These are phyloP conservation scores for Babesia caballi DNA, from an alignment of 169 alveolate genomes.

Conservation along the genomic window DNA sequence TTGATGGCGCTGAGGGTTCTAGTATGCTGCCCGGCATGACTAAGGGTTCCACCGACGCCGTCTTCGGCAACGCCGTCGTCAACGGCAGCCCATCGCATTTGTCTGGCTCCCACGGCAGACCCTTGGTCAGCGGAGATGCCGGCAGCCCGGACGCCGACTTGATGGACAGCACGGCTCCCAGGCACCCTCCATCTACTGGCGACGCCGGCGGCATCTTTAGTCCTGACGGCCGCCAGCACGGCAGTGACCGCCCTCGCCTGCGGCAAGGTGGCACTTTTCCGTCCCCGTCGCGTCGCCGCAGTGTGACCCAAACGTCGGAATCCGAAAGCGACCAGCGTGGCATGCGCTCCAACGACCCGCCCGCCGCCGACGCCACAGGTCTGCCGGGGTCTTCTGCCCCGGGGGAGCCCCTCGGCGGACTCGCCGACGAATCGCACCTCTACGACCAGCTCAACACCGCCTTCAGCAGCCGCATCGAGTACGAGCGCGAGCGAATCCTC, in stretches of 20 bases:
- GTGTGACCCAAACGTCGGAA: too few species aligned
- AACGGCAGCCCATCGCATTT: too few species aligned
- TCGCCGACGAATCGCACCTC: conserved; percentile 11
- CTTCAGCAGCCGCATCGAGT: conserved; percentile 57
- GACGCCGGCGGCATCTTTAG: not conserved
- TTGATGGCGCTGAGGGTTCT: not conserved
- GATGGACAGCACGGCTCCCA: too few species aligned
- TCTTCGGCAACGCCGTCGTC: too few species aligned
- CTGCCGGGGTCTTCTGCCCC: too few species aligned
- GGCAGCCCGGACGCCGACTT: not conserved
- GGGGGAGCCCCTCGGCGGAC: not conserved
- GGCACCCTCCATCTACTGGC: too few species aligned
- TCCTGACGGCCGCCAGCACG: not conserved
- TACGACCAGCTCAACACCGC: conserved; percentile 69
- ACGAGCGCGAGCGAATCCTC: conserved; percentile 42
- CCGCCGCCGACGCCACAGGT: not conserved
- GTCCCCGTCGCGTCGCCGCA: too few species aligned
- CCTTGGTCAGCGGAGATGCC: too few species aligned
- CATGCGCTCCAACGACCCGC: not conserved
- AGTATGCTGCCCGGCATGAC: not conserved
- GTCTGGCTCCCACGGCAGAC: too few species aligned
- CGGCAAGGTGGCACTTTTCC: too few species aligned
- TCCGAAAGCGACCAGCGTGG: not conserved
- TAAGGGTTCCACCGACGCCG: too few species aligned
- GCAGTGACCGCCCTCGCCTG: too few species aligned